Conservation (phyloP, 1,139 yeast genomes). For the Tardiomyces digboiensis region DNA sequence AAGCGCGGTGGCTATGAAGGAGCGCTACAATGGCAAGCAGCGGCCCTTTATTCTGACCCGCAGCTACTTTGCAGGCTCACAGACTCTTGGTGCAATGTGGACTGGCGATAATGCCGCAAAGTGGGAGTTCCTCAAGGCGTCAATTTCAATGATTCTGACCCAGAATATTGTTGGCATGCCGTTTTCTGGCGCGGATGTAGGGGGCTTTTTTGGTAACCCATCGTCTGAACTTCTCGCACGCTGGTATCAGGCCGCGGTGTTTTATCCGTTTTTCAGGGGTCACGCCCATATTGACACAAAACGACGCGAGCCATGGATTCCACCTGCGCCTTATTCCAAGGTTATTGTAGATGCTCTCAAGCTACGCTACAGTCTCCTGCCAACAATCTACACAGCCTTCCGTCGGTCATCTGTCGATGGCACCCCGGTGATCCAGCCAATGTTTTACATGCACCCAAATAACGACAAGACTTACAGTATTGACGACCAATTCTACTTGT, state of each 20-base stretch:
- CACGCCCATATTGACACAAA: constrained; percentile 94
- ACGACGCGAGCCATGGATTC: constrained; percentile 88
- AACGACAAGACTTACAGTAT: constrained; percentile 42
- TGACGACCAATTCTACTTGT: constrained; percentile 81
- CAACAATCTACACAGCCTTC: constrained; percentile 77
- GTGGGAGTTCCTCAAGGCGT: constrained; percentile 77
- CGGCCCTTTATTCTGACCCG: constrained; percentile 91
- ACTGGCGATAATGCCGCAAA: constrained; percentile 93
- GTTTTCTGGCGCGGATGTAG: constrained; percentile 93
- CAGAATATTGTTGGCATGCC: constrained; percentile 83
- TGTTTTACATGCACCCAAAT: constrained; percentile 56
- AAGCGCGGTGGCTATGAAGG: constrained; percentile 55
- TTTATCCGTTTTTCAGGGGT: constrained; percentile 94
- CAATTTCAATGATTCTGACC: constrained; percentile 83
- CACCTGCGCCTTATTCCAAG: constrained; percentile 65
- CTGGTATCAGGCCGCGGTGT: constrained; percentile 95
- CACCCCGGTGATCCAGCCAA: constrained; percentile 64
- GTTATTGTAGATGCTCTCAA: constrained; percentile 60
- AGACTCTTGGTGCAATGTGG: constrained; percentile 91
- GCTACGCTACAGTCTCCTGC: constrained; percentile 67
- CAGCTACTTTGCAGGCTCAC: constrained; percentile 85
- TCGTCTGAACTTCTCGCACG: constrained; percentile 67
- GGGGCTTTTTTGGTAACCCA: constrained; percentile 94
- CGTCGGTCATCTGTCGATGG: constrained; percentile 53
- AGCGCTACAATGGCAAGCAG: constrained; percentile 41